A percentile compares a stretch with the other conserved stretches of the same genome.
phyloP scores from a whole-genome alignment of 345 rosid species.

The Viola odorata region DNA sequence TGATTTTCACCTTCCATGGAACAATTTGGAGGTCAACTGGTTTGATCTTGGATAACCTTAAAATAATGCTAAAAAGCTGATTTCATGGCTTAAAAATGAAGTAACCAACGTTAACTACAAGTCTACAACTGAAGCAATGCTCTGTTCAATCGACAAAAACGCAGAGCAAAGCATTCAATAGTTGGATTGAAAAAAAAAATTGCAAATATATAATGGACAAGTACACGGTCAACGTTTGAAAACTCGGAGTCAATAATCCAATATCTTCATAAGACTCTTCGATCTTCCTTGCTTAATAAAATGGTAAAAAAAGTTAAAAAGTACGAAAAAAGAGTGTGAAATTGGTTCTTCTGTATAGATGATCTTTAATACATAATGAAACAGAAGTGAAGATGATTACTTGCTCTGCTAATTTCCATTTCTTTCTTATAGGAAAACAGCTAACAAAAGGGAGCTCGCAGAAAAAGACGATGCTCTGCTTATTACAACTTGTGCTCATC shows the following conservation, averaged over 20 bases:
- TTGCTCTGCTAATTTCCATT: neutral
- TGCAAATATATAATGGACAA: too few species aligned
- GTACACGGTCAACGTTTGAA: too few species aligned
- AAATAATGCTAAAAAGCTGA: neutral
- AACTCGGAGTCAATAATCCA: too few species aligned
- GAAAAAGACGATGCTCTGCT: neutral
- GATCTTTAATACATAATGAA: neutral
- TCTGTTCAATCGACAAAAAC: neutral
- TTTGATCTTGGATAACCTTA: neutral
- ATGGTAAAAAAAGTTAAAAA: too few species aligned
- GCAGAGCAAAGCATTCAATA: too few species aligned
- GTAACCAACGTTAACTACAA: neutral
- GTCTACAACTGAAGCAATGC: neutral
- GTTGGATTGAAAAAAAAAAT: too few species aligned
- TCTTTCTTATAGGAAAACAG: neutral
- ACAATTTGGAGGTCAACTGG: neutral
- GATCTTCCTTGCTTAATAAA: too few species aligned
- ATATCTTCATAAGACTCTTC: too few species aligned
- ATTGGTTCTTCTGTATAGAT: neutral
- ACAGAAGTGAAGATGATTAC: neutral
- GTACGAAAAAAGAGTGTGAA: too few species aligned
- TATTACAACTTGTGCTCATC: slow-evolving; percentile 21
- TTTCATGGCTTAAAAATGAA: slow-evolving; percentile 3
- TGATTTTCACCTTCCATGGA: neutral
- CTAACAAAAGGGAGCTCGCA: neutral